Evolutionary conservation across 768 basidiomycete species (phyloP).

Genomic region (Tulasnella sp.): DNA sequence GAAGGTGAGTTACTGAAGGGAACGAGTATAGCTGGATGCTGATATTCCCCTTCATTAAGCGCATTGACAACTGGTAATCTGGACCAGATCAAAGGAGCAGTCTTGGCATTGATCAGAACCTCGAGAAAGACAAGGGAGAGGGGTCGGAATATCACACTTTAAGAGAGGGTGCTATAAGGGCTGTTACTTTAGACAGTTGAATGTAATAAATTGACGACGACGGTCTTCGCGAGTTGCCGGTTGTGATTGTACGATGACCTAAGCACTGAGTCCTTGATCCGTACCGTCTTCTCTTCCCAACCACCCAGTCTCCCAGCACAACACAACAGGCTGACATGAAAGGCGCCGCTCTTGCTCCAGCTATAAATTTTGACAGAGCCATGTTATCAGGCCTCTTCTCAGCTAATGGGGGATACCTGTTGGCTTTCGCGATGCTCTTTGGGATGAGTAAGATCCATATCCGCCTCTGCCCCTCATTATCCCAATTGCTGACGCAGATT

Average conservation of each 20-base stretch:
- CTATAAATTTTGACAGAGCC: too few relatives aligned
- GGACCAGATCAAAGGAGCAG: constrained; percentile 74
- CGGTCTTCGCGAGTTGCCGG: too few relatives aligned
- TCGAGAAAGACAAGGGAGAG: constrained; percentile 38
- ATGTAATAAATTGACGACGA: too few relatives aligned
- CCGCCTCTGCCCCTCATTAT: too few relatives aligned
- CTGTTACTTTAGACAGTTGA: too few relatives aligned
- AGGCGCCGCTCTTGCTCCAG: too few relatives aligned
- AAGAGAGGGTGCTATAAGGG: too few relatives aligned
- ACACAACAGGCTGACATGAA: too few relatives aligned
- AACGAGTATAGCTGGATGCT: not conserved
- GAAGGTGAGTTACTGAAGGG: constrained; percentile 41
- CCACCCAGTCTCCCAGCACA: too few relatives aligned
- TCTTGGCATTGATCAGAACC: constrained; percentile 56
- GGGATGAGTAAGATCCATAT: constrained; percentile 1
- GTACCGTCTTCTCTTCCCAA: too few relatives aligned
- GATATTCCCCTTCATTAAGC: constrained; percentile 29
- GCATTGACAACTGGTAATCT: constrained; percentile 51
- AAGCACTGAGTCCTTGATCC: too few relatives aligned
- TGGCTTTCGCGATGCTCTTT: constrained; percentile 1
- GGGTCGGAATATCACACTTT: constrained; percentile 3
- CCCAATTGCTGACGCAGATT: not conserved
- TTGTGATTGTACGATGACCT: too few relatives aligned
- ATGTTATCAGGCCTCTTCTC: not conserved
- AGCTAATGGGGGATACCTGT: not conserved